Evolutionary conservation across 768 basidiomycete genomes (phyloP), one percentile per base, ranked within the genome.

Genomic region (Termitomyces sp.): DNA sequence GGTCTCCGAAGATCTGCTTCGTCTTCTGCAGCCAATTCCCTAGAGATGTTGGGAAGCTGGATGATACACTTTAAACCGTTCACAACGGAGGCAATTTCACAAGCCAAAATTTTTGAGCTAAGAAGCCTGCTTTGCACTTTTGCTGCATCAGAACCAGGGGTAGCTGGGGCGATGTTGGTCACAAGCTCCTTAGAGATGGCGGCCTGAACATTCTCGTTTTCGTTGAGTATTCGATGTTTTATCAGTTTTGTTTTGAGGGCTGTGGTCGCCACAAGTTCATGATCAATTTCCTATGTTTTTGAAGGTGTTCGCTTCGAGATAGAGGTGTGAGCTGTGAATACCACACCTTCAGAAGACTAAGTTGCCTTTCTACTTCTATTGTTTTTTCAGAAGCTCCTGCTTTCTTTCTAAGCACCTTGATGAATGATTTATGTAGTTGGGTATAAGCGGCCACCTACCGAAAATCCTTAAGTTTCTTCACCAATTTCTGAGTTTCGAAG

Each of bases 401-500:
- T 58, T 77, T 77, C 64, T 66, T 67, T 61, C 81, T 58, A 43
- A 24, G 7, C 20, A 26, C 14, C n/a, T 4, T 24, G 22, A 7
- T 48, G 9, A 44, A 26, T 24, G 32, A 24, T 46, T 16, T 18
- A 32, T 46, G 43, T 31, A 20, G 6, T 43, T 36, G 6, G 24
- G 36, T 36, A 55, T 1, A n/a, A 27, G 10, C 34, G 16, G 18
- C 13, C 27, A 5, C 75, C 51, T 60, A 90, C 90, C 88, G 74
- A 29, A 86, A 69, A 26, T 76, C 79, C 69, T 90, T 93, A 29
- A 94, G 72, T 70, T 83, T 86, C 76, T 93, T 95, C 57, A 94
- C 80, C n/a, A 88, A 71, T 67, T 87, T 89, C 69, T 87, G 90
- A 0, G 82, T 83, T 73, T 96, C 94, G 59, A 91, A 90, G 0